Evolutionary conservation across 345 rosid genomes (phyloP).

Genomic region (Corchorus capsularis): DNA sequence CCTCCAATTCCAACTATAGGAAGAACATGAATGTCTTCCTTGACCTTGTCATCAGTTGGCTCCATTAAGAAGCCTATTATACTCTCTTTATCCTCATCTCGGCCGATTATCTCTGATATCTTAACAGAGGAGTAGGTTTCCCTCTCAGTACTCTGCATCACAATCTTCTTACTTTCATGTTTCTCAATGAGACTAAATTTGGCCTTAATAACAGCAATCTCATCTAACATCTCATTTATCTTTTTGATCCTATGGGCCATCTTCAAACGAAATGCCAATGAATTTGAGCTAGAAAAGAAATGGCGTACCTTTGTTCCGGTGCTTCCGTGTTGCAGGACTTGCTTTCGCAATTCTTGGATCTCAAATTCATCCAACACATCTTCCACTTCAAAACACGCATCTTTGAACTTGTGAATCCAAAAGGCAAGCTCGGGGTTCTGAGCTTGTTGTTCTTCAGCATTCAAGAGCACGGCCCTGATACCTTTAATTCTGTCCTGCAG

Average conservation of each 20-base stretch:
- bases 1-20: conserved; percentile 26
- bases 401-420: neutral
- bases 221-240: neutral
- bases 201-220: neutral
- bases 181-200: neutral
- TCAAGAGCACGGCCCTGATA: neutral
- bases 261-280: neutral
- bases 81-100: conserved; percentile 18
- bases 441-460: neutral
- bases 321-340: neutral
- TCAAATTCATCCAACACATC: conserved; percentile 13
- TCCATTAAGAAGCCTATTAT: conserved; percentile 17
- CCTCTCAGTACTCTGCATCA: neutral
- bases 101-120: conserved; percentile 24
- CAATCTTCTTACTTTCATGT: neutral
- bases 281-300: neutral
- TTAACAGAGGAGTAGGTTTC: conserved; percentile 25
- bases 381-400: neutral
- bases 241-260: conserved; percentile 1
- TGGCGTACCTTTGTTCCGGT: neutral
- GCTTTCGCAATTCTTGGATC: neutral
- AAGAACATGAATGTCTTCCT: conserved; percentile 16
- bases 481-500: neutral
- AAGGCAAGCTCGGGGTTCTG: neutral
- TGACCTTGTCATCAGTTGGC: neutral